A percentile compares a stretch with the other conserved stretches of the same genome.
Evolutionary conservation across 2,329 filamentous ascomycete genomes (phyloP).

Genomic region (Clarireedia monteithiana): DNA sequence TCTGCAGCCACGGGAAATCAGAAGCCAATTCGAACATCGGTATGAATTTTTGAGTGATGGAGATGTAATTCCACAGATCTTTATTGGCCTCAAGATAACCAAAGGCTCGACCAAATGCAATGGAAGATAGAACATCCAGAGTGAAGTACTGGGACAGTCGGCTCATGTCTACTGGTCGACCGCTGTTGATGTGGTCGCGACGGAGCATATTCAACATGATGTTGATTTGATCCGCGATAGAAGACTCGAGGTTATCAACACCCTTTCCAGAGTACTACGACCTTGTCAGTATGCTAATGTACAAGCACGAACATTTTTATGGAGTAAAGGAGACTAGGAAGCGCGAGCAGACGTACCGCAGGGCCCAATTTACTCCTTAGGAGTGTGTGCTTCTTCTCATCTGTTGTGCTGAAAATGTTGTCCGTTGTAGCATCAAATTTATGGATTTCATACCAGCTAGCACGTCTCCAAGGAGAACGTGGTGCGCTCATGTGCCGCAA

Average conservation of each 20-base stretch:
- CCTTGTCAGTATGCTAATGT: too few species aligned
- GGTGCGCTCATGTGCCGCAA: conserved; percentile 33
- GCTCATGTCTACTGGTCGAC: conserved; percentile 40
- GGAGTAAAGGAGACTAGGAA: too few species aligned
- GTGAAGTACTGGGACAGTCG: conserved; percentile 45
- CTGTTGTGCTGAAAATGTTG: conserved; percentile 42
- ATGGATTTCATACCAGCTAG: conserved; percentile 39
- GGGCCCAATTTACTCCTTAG: conserved; percentile 41
- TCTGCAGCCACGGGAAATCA: conserved; percentile 30
- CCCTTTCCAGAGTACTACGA: conserved; percentile 43
- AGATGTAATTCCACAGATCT: conserved; percentile 42
- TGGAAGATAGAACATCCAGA: conserved; percentile 44
- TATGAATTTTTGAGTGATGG: conserved; percentile 35
- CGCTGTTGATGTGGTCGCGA: conserved; percentile 30
- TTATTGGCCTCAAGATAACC: conserved; percentile 41
- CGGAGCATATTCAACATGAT: conserved; percentile 1
- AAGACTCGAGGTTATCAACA: conserved; percentile 39
- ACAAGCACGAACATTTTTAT: too few species aligned
- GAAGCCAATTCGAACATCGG: conserved; percentile 38
- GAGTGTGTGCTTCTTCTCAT: conserved; percentile 37
- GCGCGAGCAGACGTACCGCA: conserved; percentile 22
- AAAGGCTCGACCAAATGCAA: conserved; percentile 44
- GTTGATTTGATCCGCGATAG: conserved; percentile 34
- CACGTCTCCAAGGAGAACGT: conserved; percentile 32
- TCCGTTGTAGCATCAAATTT: conserved; percentile 44